phyloP scores from a whole-genome alignment of 2,329 filamentous ascomycete species.

The Microsporum audouinii region DNA sequence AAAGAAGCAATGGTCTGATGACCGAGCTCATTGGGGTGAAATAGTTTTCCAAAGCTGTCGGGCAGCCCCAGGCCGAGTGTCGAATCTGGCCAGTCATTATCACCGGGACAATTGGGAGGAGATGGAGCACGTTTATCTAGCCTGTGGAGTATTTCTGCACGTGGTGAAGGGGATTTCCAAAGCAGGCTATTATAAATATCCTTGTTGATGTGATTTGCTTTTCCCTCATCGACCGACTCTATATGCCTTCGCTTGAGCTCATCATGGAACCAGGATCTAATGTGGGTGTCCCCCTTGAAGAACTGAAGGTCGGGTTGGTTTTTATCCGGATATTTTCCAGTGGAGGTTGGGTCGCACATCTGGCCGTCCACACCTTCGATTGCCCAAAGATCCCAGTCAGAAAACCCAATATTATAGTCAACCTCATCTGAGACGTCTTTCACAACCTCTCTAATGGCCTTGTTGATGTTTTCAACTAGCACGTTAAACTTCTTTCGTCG shows the following conservation, averaged over 20 bases:
- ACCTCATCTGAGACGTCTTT: conserved; percentile 19
- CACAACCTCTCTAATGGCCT: conserved; percentile 21
- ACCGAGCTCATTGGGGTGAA: conserved; percentile 25
- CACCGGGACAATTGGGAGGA: conserved; percentile 21
- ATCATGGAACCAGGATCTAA: conserved; percentile 9
- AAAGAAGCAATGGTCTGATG: conserved; percentile 19
- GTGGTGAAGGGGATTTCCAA: conserved; percentile 17
- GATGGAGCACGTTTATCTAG: conserved; percentile 17
- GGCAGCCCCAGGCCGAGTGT: conserved; percentile 17
- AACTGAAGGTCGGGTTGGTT: conserved; percentile 25
- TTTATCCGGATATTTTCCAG: conserved; percentile 19
- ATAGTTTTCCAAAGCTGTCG: conserved; percentile 22
- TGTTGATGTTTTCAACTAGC: conserved; percentile 21
- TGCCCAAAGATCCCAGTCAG: conserved; percentile 25
- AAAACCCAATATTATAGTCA: conserved; percentile 14
- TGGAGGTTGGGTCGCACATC: conserved; percentile 19
- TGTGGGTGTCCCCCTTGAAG: conserved; percentile 22
- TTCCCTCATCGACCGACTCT: no score
- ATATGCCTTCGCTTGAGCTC: no score
- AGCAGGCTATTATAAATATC: conserved; percentile 17
- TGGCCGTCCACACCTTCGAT: conserved; percentile 21
- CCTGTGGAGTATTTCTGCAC: conserved; percentile 16
- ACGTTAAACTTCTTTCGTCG: conserved; percentile 24
- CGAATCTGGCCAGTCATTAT: conserved; percentile 14
- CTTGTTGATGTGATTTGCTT: no score